Conservation (phyloP, 345 rosid species). For the Salix viminalis region DNA sequence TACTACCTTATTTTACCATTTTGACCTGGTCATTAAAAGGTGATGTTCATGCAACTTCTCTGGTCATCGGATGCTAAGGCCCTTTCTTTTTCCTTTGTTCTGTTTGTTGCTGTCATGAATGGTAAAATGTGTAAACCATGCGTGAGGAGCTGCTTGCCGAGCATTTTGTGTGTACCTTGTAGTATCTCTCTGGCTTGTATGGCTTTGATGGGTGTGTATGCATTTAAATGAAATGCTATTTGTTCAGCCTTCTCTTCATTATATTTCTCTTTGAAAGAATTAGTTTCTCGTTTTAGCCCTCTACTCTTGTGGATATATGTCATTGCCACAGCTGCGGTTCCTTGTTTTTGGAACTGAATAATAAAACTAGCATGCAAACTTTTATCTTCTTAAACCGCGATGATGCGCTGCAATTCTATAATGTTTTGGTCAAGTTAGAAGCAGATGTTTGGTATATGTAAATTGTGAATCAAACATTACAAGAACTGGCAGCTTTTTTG, state of each 20-base stretch:
- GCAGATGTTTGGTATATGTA: too few relatives aligned
- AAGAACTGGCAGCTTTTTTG: too few relatives aligned
- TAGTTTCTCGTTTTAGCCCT: not conserved
- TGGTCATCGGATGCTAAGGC: not conserved
- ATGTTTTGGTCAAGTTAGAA: too few relatives aligned
- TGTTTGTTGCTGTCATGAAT: not conserved
- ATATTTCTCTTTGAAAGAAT: not conserved
- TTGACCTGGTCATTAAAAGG: not conserved
- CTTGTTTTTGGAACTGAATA: not conserved
- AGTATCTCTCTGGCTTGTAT: not conserved
- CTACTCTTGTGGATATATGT: not conserved
- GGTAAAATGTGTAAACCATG: not conserved
- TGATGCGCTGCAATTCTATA: too few relatives aligned
- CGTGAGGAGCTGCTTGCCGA: not conserved
- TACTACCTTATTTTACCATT: too few relatives aligned
- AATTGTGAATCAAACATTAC: too few relatives aligned
- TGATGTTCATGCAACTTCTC: not conserved
- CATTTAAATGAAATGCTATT: not conserved
- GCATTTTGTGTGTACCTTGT: not conserved
- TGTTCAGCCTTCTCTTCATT: not conserved
- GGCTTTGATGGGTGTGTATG: not conserved
- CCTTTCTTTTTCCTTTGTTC: not conserved
- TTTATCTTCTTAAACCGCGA: too few relatives aligned
- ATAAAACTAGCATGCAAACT: not conserved
- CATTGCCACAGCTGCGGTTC: not conserved